Percentiles rank a stretch among this genome's conserved stretches.
Evolutionary conservation across 2,329 filamentous ascomycete species (phyloP).

Genomic region (Incumbomyces delicatus): DNA sequence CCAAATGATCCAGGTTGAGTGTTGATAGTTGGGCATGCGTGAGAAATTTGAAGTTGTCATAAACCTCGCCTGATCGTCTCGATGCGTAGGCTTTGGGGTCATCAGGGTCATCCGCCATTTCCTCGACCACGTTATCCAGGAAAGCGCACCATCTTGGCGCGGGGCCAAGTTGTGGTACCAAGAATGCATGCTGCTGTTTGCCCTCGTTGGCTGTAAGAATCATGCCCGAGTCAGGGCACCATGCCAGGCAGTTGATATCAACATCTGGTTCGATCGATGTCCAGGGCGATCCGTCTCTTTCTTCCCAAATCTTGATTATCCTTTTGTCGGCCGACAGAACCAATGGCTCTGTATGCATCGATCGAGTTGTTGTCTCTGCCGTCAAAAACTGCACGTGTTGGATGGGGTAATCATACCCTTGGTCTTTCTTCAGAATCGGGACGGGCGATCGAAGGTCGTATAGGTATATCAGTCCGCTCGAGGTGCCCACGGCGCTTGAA

Average conservation of each 20-base stretch:
- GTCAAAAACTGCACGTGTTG: slow-evolving; percentile 65
- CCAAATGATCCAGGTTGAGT: slow-evolving; percentile 76
- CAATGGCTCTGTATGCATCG: slow-evolving; percentile 59
- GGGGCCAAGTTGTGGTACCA: slow-evolving; percentile 84
- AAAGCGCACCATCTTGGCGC: slow-evolving; percentile 95
- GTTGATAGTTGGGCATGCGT: slow-evolving; percentile 76
- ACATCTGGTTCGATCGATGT: slow-evolving; percentile 91
- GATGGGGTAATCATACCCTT: slow-evolving; percentile 88
- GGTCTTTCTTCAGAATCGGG: slow-evolving; percentile 81
- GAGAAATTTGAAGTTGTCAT: slow-evolving; percentile 99
- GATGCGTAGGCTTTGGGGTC: slow-evolving; percentile 47
- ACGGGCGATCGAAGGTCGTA: slow-evolving; percentile 86
- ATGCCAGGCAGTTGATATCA: slow-evolving; percentile 88
- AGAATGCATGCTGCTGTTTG: slow-evolving; percentile 87
- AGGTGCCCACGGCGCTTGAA: slow-evolving; percentile 77
- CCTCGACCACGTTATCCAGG: slow-evolving; percentile 93
- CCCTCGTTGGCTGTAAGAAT: slow-evolving; percentile 94
- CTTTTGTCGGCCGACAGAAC: slow-evolving; percentile 86
- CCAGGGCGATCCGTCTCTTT: slow-evolving; percentile 74
- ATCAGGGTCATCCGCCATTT: slow-evolving; percentile 79
- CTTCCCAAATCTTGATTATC: slow-evolving; percentile 96
- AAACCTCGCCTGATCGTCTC: slow-evolving; percentile 60
- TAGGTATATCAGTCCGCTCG: slow-evolving; percentile 74
- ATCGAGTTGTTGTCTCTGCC: slow-evolving; percentile 58
- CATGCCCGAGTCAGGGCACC: slow-evolving; percentile 89